These are phyloP conservation scores for Calonectria pseudoturangicola DNA, from an alignment of 2,329 filamentous ascomycete genomes.

Conservation along the genomic window DNA sequence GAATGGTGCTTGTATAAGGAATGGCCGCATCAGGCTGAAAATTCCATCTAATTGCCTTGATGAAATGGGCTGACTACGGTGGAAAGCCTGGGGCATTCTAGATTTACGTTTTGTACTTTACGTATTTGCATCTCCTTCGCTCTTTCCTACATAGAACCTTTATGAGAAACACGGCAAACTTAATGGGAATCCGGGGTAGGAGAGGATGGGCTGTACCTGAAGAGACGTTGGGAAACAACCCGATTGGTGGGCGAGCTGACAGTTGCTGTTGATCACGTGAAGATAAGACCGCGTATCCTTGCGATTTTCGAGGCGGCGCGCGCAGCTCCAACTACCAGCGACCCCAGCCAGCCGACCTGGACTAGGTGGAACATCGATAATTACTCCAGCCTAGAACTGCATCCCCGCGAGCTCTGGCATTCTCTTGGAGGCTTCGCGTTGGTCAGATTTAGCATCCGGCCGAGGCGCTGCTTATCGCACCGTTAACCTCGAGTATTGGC, in stretches of 20 bases:
- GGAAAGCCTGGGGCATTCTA: neutral
- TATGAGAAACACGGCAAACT: neutral
- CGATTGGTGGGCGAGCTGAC: conserved; percentile 49
- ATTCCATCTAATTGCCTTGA: neutral
- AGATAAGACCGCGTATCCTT: conserved; percentile 40
- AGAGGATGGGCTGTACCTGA: conserved; percentile 21
- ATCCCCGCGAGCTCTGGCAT: conserved; percentile 29
- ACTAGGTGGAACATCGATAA: conserved; percentile 37
- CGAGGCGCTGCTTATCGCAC: conserved; percentile 14
- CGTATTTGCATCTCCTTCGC: neutral
- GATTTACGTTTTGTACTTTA: neutral
- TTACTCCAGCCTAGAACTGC: conserved; percentile 20
- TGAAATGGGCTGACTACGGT: neutral
- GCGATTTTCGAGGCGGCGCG: conserved; percentile 40
- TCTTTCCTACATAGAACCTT: conserved; percentile 26
- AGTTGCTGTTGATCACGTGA: conserved; percentile 30
- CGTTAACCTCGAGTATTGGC: neutral
- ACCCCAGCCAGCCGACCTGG: conserved; percentile 39
- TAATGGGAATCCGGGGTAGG: conserved; percentile 28
- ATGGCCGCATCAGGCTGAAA: neutral
- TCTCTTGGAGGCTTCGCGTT: conserved; percentile 18
- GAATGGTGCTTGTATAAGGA: neutral
- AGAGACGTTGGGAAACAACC: conserved; percentile 43
- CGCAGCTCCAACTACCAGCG: conserved; percentile 32
- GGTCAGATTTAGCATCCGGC: conserved; percentile 20